These are phyloP conservation scores for Lolium rigidum DNA, from an alignment of 176 grass and related monocot species.

Conservation along the genomic window DNA sequence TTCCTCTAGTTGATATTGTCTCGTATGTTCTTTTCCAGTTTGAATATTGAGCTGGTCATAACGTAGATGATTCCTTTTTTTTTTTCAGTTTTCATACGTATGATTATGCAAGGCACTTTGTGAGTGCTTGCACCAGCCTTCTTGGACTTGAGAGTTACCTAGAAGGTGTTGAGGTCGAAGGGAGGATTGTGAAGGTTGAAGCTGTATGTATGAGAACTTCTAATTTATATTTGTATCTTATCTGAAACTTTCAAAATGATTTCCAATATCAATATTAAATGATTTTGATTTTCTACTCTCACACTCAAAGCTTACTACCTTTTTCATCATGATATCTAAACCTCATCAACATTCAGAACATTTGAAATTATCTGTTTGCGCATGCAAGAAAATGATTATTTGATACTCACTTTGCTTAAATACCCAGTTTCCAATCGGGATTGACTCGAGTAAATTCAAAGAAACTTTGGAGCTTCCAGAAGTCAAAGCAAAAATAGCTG, in stretches of 20 bases:
- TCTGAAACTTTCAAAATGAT: constrained; percentile 1
- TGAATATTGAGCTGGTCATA: neutral
- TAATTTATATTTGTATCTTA: neutral
- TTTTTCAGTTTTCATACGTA: constrained; percentile 78
- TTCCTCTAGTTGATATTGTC: neutral
- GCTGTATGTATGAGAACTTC: constrained; percentile 56
- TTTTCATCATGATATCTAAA: neutral
- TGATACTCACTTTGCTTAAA: constrained; percentile 49
- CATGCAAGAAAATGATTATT: constrained; percentile 37
- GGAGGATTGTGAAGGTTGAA: constrained; percentile 70
- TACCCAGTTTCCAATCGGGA: constrained; percentile 98
- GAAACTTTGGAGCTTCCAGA: constrained; percentile 59
- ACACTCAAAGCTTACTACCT: neutral
- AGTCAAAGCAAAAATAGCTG: constrained; percentile 69
- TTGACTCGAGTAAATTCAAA: constrained; percentile 61
- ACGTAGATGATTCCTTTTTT: neutral
- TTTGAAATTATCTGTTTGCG: neutral
- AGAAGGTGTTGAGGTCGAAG: constrained; percentile 73
- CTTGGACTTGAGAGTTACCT: constrained; percentile 86
- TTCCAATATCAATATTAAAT: neutral
- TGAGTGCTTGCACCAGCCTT: constrained; percentile 91
- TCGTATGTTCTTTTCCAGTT: neutral
- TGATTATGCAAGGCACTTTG: constrained; percentile 79
- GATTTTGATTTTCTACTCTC: neutral
- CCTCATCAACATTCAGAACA: neutral